These are phyloP conservation scores for Pythium folliculosum DNA, from an alignment of 352 stramenopile genomes.

Conservation along the genomic window DNA sequence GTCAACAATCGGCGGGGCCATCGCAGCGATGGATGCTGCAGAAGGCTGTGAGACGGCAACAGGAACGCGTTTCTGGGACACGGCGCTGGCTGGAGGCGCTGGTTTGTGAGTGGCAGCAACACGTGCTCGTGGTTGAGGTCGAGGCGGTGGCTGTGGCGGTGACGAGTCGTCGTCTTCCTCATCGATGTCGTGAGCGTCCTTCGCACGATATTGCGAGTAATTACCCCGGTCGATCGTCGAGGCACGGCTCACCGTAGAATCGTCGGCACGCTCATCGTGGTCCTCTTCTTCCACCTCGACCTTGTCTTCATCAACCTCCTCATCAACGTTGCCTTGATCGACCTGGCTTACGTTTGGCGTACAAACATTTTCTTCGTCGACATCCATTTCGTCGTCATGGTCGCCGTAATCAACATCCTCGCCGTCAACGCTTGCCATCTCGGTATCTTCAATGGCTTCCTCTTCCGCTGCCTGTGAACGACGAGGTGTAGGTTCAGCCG, in stretches of 20 bases:
- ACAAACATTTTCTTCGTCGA: not conserved
- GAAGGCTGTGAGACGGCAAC: not conserved
- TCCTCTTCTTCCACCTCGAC: constrained; percentile 25
- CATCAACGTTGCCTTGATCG: constrained; percentile 22
- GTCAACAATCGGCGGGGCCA: not conserved
- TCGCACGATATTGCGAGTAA: constrained; percentile 19
- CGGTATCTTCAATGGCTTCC: not conserved
- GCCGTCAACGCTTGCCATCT: not conserved
- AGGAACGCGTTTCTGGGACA: not conserved
- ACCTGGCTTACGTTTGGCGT: no score
- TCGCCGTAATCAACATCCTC: not conserved
- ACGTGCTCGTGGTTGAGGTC: not conserved
- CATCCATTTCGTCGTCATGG: constrained; percentile 11
- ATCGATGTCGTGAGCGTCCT: constrained; percentile 25
- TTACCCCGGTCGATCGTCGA: constrained; percentile 63
- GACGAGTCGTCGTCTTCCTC: constrained; percentile 10
- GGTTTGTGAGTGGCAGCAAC: not conserved
- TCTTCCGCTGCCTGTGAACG: not conserved
- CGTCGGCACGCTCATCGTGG: constrained; percentile 16
- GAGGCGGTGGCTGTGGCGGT: no score
- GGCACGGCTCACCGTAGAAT: not conserved
- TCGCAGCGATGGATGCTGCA: not conserved
- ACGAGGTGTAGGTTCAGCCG: not conserved
- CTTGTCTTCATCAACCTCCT: constrained; percentile 21
- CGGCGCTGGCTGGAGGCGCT: not conserved